These are phyloP conservation scores for Chlorella sorokiniana DNA, from an alignment of 139 green algal genomes.

Conservation along the genomic window DNA sequence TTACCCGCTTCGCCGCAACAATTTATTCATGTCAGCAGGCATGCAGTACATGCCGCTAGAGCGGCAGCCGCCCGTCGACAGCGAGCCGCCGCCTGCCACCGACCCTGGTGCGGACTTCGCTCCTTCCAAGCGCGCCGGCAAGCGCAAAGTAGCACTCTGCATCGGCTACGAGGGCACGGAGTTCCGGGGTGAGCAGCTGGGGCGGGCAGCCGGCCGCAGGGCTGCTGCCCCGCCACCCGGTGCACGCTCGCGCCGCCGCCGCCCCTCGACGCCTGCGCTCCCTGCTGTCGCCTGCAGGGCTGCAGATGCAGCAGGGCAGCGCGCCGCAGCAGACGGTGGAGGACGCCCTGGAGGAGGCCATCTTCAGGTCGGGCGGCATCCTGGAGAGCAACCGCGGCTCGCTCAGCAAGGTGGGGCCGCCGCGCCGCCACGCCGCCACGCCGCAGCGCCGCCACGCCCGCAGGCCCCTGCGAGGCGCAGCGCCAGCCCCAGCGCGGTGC, in stretches of 20 bases:
- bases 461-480: too few relatives aligned
- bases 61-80: background rate
- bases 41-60: background rate
- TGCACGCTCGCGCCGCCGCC: background rate
- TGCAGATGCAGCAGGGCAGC: conserved; percentile 58
- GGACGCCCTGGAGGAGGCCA: conserved; percentile 62
- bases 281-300: conserved; percentile 32
- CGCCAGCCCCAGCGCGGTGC: too few relatives aligned
- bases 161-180: conserved; percentile 72
- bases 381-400: conserved; percentile 50
- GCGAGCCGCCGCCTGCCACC: background rate
- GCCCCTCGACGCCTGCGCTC: background rate
- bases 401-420: conserved; percentile 8
- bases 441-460: too few relatives aligned
- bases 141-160: conserved; percentile 76
- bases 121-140: conserved; percentile 24
- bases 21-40: too few relatives aligned
- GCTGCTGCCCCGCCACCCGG: too few relatives aligned
- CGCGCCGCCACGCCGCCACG: too few relatives aligned
- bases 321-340: conserved; percentile 51
- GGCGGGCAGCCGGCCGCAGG: too few relatives aligned
- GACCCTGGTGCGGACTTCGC: background rate
- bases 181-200: conserved; percentile 61
- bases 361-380: conserved; percentile 61
- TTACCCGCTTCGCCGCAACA: too few relatives aligned